Evolutionary conservation across 768 basidiomycete species (phyloP).

Genomic region (Mycena kentingensis): DNA sequence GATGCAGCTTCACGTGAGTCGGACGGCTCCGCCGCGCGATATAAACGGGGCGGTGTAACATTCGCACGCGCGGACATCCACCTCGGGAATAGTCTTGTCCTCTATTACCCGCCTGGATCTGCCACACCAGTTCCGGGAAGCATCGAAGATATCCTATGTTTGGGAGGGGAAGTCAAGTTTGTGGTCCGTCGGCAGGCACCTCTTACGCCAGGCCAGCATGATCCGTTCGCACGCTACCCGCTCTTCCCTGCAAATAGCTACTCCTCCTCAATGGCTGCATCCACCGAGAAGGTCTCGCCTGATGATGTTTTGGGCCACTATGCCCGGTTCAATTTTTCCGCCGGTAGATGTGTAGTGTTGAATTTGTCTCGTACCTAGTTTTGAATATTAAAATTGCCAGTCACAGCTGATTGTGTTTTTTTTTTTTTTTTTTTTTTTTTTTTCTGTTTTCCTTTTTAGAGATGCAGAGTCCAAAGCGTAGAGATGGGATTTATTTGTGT

Average conservation of each 20-base stretch:
- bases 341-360: not conserved
- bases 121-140: slow-evolving; percentile 1
- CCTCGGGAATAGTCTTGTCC: slow-evolving; percentile 3
- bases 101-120: not conserved
- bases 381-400: too few relatives aligned
- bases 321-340: not conserved
- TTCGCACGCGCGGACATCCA: slow-evolving; percentile 4
- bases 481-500: too few relatives aligned
- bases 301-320: not conserved
- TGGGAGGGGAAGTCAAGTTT: not conserved
- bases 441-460: too few relatives aligned
- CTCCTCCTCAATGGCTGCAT: not conserved
- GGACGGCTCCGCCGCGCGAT: not conserved
- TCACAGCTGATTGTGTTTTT: too few relatives aligned
- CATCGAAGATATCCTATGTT: not conserved
- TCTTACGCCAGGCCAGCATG: not conserved
- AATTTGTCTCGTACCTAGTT: not conserved
- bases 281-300: not conserved
- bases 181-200: slow-evolving; percentile 2
- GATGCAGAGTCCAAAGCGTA: too few relatives aligned
- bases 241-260: slow-evolving; percentile 3
- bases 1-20: not conserved
- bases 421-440: too few relatives aligned
- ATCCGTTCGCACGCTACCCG: slow-evolving; percentile 9
- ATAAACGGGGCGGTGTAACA: not conserved